Percentiles rank a stretch among this genome's conserved stretches.
Evolutionary conservation across 441 rosid genomes (phyloP).

Genomic region (Mallotus japonicus): DNA sequence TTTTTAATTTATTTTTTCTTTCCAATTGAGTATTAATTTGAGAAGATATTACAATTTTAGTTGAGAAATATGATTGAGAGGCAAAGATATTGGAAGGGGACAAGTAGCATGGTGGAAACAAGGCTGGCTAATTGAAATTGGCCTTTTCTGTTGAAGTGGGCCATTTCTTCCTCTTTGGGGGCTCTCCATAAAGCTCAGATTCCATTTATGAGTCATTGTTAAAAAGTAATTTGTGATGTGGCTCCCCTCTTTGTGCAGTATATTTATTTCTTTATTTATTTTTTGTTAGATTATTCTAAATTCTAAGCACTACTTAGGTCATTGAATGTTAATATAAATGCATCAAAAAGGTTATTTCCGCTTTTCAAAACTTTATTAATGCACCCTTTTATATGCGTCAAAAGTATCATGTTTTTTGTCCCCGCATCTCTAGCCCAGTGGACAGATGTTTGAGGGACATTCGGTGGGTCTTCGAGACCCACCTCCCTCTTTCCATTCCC

Average conservation of each 20-base stretch:
- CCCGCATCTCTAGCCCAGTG: too few species aligned
- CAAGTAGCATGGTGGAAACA: slow-evolving; percentile 14
- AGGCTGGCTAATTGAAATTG: slow-evolving; percentile 31
- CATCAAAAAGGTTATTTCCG: too few species aligned
- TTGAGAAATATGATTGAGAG: too few species aligned
- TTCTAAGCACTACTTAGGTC: neutral
- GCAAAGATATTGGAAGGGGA: slow-evolving; percentile 18
- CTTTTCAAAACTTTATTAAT: too few species aligned
- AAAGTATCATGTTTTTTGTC: too few species aligned
- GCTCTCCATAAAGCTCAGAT: slow-evolving; percentile 28
- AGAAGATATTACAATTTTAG: too few species aligned
- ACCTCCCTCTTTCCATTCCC: too few species aligned
- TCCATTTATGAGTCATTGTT: slow-evolving; percentile 36
- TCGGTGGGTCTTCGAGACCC: too few species aligned
- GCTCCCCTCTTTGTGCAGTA: neutral
- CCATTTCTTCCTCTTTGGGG: slow-evolving; percentile 8
- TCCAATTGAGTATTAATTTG: neutral
- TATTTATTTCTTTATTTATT: neutral
- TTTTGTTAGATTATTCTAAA: too few species aligned
- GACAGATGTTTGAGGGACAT: too few species aligned
- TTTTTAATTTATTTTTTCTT: neutral
- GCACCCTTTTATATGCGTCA: too few species aligned
- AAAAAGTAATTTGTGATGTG: slow-evolving; percentile 24
- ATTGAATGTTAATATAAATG: too few species aligned
- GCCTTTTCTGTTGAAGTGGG: slow-evolving; percentile 29